These are phyloP conservation scores for Vitis rotundifolia DNA, from an alignment of 164 flowering plant genomes.

Conservation along the genomic window DNA sequence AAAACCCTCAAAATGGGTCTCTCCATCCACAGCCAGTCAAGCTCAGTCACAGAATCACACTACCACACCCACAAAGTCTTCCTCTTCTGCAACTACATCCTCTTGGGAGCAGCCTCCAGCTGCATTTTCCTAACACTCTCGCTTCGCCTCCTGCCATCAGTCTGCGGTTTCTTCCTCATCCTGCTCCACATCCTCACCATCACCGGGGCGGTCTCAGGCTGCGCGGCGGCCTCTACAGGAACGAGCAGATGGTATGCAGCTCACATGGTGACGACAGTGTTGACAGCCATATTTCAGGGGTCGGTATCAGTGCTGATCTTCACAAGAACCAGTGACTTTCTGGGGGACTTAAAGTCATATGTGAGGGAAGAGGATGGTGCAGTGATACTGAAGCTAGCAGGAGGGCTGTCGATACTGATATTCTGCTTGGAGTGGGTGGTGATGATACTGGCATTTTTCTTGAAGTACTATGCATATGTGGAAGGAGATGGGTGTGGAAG, in stretches of 20 bases:
- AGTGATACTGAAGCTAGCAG: conserved; percentile 61
- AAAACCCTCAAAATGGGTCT: conserved; percentile 31
- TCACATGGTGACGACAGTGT: conserved; percentile 71
- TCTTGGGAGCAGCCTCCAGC: conserved; percentile 78
- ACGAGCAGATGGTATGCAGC: conserved; percentile 57
- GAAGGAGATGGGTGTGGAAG: conserved; percentile 29
- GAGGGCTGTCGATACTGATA: conserved; percentile 54
- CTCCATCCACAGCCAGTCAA: not conserved
- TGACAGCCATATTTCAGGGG: conserved; percentile 81
- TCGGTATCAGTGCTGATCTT: conserved; percentile 68
- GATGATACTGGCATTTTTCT: conserved; percentile 50
- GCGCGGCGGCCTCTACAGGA: conserved; percentile 45
- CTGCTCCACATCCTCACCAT: conserved; percentile 78
- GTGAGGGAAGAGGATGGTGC: conserved; percentile 71
- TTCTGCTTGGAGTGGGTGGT: conserved; percentile 78
- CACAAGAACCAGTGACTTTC: conserved; percentile 51
- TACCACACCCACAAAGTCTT: conserved; percentile 65
- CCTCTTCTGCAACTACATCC: conserved; percentile 73
- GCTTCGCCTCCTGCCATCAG: conserved; percentile 69
- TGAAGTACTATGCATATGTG: conserved; percentile 54
- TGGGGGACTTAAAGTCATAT: conserved; percentile 53
- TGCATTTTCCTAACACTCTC: conserved; percentile 87
- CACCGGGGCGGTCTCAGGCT: conserved; percentile 50
- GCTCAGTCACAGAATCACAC: conserved; percentile 22
- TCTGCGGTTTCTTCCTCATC: conserved; percentile 63